These are phyloP conservation scores for Tausonia pullulans DNA, from an alignment of 1,284 basidiomycete genomes.

Conservation along the genomic window DNA sequence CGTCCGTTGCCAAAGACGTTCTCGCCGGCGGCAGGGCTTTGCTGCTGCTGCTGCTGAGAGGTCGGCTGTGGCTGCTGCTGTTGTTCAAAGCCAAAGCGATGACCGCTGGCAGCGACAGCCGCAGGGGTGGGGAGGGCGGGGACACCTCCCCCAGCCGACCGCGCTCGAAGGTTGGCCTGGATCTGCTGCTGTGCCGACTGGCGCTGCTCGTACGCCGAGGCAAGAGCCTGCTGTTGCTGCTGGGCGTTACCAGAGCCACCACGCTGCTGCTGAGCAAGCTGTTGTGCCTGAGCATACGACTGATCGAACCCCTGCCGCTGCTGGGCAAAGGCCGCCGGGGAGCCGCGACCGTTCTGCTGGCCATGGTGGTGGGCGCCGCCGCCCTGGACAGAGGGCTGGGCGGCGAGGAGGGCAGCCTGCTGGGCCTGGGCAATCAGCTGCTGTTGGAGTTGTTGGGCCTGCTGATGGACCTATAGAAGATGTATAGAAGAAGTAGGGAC, in stretches of 20 bases:
- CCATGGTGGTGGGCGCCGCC: neutral
- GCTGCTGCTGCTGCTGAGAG: neutral
- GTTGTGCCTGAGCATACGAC: constrained; percentile 13
- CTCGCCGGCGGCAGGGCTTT: neutral
- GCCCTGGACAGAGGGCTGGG: neutral
- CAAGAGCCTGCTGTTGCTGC: constrained; percentile 14
- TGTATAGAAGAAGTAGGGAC: neutral
- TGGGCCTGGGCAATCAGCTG: constrained; percentile 15
- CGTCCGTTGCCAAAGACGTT: neutral
- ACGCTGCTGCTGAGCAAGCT: neutral
- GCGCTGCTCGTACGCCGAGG: constrained; percentile 15
- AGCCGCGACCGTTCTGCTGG: neutral
- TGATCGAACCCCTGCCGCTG: neutral
- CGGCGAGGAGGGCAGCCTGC: constrained; percentile 13
- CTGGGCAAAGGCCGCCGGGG: neutral
- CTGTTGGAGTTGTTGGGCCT: constrained; percentile 16
- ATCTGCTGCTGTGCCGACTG: constrained; percentile 16
- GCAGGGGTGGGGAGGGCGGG: constrained; percentile 5
- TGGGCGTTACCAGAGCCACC: neutral
- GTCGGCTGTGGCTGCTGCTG: neutral
- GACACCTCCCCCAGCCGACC: constrained; percentile 1
- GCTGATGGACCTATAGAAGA: neutral
- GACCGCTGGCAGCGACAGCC: constrained; percentile 5
- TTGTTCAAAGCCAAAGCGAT: constrained; percentile 10
- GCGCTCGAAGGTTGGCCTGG: constrained; percentile 13